Conservation (phyloP, 306 rosid species). For the Trifolium repens region DNA sequence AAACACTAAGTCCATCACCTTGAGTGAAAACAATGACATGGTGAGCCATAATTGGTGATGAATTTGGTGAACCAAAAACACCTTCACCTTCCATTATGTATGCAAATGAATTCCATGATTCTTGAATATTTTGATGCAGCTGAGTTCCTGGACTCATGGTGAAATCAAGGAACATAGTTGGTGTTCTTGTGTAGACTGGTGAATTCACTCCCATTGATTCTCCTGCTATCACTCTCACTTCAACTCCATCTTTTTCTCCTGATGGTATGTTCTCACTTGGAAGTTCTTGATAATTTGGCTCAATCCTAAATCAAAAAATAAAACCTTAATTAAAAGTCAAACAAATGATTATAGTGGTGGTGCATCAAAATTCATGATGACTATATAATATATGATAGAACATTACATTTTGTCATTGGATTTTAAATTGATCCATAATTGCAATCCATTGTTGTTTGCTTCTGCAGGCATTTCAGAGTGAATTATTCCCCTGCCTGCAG, state of each 20-base stretch:
- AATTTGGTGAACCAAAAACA: slow-evolving; percentile 58
- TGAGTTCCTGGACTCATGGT: slow-evolving; percentile 61
- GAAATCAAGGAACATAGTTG: slow-evolving; percentile 85
- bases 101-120: slow-evolving; percentile 78
- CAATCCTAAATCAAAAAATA: slow-evolving; percentile 62
- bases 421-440: slow-evolving; percentile 92
- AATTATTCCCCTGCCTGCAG: slow-evolving; percentile 95
- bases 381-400: too few species aligned
- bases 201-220: slow-evolving; percentile 83
- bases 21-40: slow-evolving; percentile 69
- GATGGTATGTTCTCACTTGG: slow-evolving; percentile 61
- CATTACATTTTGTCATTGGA: slow-evolving; percentile 74
- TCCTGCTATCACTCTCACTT: slow-evolving; percentile 85
- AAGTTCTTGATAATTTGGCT: slow-evolving; percentile 86
- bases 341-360: too few species aligned
- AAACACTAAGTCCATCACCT: slow-evolving; percentile 79
- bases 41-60: slow-evolving; percentile 55
- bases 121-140: slow-evolving; percentile 74
- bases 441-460: slow-evolving; percentile 77
- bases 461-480: slow-evolving; percentile 98
- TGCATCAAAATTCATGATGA: too few species aligned
- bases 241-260: slow-evolving; percentile 75
- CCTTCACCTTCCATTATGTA: slow-evolving; percentile 90
- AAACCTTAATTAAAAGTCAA: too few species aligned
- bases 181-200: slow-evolving; percentile 82